These are phyloP conservation scores for Hippophae gyantsensis DNA, from an alignment of 306 rosid species.

Conservation along the genomic window DNA sequence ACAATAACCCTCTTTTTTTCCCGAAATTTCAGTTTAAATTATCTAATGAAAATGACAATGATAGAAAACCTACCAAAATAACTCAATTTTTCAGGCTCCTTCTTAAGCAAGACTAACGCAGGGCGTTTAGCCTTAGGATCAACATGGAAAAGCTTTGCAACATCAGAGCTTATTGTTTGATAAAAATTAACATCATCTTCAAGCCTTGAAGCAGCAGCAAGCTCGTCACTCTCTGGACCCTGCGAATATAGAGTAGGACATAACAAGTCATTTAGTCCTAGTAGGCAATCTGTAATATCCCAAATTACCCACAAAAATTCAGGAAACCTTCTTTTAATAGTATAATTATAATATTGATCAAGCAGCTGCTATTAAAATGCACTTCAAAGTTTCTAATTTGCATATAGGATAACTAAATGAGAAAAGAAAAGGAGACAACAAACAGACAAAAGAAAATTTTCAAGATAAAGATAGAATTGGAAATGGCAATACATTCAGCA, in stretches of 20 bases:
- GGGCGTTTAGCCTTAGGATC: slow-evolving; percentile 80
- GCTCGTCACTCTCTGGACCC: slow-evolving; percentile 92
- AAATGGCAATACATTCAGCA: too few species aligned
- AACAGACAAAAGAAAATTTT: too few species aligned
- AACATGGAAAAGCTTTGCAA: slow-evolving; percentile 83
- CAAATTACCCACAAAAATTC: not conserved
- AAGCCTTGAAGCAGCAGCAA: slow-evolving; percentile 81
- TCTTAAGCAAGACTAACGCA: slow-evolving; percentile 69
- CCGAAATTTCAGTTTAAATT: not conserved
- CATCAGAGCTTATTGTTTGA: slow-evolving; percentile 79
- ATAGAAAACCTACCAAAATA: slow-evolving; percentile 50
- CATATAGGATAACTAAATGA: too few species aligned
- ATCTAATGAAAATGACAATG: not conserved
- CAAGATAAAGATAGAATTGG: too few species aligned
- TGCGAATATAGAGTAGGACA: slow-evolving; percentile 21
- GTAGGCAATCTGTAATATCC: not conserved
- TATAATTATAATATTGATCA: too few species aligned
- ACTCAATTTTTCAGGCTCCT: slow-evolving; percentile 73
- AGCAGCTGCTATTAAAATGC: too few species aligned
- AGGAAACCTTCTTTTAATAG: not conserved
- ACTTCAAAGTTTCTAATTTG: too few species aligned
- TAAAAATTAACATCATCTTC: slow-evolving; percentile 89
- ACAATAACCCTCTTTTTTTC: not conserved
- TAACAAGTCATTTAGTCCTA: not conserved
- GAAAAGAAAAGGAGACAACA: too few species aligned